These are phyloP conservation scores for Venturia oleaginea DNA, from an alignment of 2,329 filamentous ascomycete species.

Conservation along the genomic window DNA sequence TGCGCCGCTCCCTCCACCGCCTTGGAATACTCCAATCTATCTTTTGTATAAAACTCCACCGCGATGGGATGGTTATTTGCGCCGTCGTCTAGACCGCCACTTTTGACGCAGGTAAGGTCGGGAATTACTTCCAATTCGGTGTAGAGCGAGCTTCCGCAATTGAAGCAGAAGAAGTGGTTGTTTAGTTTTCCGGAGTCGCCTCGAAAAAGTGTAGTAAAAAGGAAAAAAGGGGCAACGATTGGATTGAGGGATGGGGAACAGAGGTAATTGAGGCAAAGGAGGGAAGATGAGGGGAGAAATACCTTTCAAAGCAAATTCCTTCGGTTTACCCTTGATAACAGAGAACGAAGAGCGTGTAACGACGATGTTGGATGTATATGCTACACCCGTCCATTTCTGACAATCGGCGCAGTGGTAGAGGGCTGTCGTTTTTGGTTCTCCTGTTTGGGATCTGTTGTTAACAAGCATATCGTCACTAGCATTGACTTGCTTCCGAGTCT, in stretches of 20 bases:
- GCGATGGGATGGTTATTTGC: slow-evolving; percentile 36
- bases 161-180: slow-evolving; percentile 48
- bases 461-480: too few relatives aligned
- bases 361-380: slow-evolving; percentile 43
- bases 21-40: slow-evolving; percentile 38
- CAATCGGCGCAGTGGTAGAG: slow-evolving; percentile 49
- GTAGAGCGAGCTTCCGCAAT: slow-evolving; percentile 47
- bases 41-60: slow-evolving; percentile 46
- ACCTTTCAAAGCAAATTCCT: slow-evolving; percentile 40
- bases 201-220: too few relatives aligned
- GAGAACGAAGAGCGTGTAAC: slow-evolving; percentile 37
- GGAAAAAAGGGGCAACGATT: too few relatives aligned
- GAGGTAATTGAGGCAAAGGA: too few relatives aligned
- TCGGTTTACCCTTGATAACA: slow-evolving; percentile 40
- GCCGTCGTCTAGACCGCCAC: slow-evolving; percentile 42
- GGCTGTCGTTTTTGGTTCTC: slow-evolving; percentile 34
- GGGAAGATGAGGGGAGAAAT: slow-evolving; percentile 23
- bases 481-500: too few relatives aligned
- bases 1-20: slow-evolving; percentile 40
- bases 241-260: too few relatives aligned
- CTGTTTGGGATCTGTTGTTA: too few relatives aligned
- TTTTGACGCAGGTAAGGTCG: slow-evolving; percentile 42
- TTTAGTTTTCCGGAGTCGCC: slow-evolving; percentile 45
- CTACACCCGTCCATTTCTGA: slow-evolving; percentile 46
- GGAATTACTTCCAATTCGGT: slow-evolving; percentile 39